These are phyloP conservation scores for Volutella citrinella DNA, from an alignment of 2,329 filamentous ascomycete species.

Conservation along the genomic window DNA sequence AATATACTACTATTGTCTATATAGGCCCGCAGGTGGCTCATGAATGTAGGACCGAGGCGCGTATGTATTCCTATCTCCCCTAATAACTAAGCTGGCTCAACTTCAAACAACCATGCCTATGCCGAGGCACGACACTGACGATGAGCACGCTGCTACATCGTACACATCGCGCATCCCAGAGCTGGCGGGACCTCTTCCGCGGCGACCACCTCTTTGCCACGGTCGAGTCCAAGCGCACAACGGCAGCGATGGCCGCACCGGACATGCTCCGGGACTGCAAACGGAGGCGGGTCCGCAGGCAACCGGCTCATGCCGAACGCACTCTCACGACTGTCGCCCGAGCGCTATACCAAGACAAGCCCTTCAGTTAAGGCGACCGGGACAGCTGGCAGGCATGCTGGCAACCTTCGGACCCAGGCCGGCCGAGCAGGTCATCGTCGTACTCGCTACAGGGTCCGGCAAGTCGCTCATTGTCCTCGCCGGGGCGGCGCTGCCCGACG, in stretches of 20 bases:
- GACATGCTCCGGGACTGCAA: slow-evolving; percentile 1
- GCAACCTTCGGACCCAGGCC: slow-evolving; percentile 1
- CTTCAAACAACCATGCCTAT: slow-evolving; percentile 3
- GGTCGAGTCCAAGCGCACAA: no score
- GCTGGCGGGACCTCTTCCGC: slow-evolving; percentile 3
- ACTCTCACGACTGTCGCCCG: background rate
- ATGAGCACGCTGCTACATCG: background rate
- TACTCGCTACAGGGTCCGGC: slow-evolving; percentile 1
- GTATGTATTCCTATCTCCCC: no score
- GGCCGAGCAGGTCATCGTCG: slow-evolving; percentile 1
- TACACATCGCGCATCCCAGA: slow-evolving; percentile 1
- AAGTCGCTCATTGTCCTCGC: no score
- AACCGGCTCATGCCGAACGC: background rate
- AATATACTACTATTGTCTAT: no score
- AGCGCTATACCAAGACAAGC: background rate
- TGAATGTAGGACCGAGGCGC: no score
- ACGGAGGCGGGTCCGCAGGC: background rate
- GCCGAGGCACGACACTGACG: slow-evolving; percentile 1
- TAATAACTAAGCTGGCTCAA: no score
- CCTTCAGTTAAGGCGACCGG: background rate
- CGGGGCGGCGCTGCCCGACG: background rate
- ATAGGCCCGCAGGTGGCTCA: no score
- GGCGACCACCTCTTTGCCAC: slow-evolving; percentile 2
- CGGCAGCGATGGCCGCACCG: no score
- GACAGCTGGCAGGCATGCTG: slow-evolving; percentile 1